These are phyloP conservation scores for Claviceps cyperi DNA, from an alignment of 2,329 filamentous ascomycete genomes.

Conservation along the genomic window DNA sequence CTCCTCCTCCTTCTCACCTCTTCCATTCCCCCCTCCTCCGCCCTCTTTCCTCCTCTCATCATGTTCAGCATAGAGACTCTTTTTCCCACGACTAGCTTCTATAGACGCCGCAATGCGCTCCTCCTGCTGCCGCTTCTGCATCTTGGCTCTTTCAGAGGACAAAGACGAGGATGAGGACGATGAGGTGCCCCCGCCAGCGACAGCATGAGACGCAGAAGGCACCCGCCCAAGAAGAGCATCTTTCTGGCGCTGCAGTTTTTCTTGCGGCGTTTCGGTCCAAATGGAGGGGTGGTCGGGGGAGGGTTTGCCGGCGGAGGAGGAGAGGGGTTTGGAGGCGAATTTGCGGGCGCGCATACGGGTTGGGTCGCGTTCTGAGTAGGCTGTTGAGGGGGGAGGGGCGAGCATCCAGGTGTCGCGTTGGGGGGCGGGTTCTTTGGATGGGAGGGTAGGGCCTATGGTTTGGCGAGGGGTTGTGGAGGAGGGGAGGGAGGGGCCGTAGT, in stretches of 20 bases:
- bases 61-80: conserved; percentile 46
- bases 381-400: conserved; percentile 39
- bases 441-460: conserved; percentile 23
- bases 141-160: conserved; percentile 18
- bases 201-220: conserved; percentile 16
- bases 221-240: conserved; percentile 69
- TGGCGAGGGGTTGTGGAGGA: conserved; percentile 29
- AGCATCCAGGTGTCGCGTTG: conserved; percentile 81
- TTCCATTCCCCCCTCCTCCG: conserved; percentile 32
- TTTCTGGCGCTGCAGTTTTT: conserved; percentile 68
- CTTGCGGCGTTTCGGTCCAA: conserved; percentile 85
- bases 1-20: conserved; percentile 38
- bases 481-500: conserved; percentile 48
- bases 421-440: conserved; percentile 27
- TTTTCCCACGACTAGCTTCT: conserved; percentile 38
- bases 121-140: conserved; percentile 42
- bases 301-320: conserved; percentile 10
- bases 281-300: conserved; percentile 43
- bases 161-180: conserved; percentile 6
- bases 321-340: conserved; percentile 51
- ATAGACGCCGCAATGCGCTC: conserved; percentile 33
- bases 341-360: conserved; percentile 70
- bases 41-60: conserved; percentile 16
- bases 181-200: conserved; percentile 24
- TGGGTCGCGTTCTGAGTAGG: conserved; percentile 55